Evolutionary conservation across 345 rosid genomes (phyloP), one percentile per base, ranked within the genome.

Genomic region (Lepidium sativum): DNA sequence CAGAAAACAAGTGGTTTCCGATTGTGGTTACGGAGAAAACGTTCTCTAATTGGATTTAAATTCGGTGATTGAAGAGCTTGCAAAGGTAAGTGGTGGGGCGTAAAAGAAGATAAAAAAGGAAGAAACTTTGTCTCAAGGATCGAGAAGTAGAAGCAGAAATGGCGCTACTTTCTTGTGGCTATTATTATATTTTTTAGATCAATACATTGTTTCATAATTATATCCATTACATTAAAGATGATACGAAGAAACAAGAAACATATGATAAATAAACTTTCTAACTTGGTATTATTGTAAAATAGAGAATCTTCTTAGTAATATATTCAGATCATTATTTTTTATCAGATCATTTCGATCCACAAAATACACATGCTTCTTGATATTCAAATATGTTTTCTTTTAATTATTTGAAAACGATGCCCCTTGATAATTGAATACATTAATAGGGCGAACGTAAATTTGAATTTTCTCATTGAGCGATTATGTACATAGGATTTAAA

Each of bases 101-200:
- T 16, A 9, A 71, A 65, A 49, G 35, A 39, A 10, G 70, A 70
- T 10, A n/a, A 9, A 52, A 66, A 29, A 47, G 70, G 40, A 56
- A 41, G 66, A 72, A 13, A 23, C 42, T 56, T 71, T 63, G 5
- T 56, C 58, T 3, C 13, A 63, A 20, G 42, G 14, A 43, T 25
- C 17, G n/a, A n/a, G 18, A 54, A 71, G 50, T 42, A 56, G 59
- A 56, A 32, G 45, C 70, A 72, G 67, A 72, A 58, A 72, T 72
- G 76, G 76, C 71, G 76, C 54, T n/a, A 33, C 47, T 29, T 57
- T 44, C 41, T 63, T 55, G 75, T 55, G 75, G 75, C 58, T 63
- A 38, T 71, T 63, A 38, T 71, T n/a, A n/a, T n/a, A n/a, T n/a
- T n/a, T n/a, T n/a, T n/a, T n/a, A n/a, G n/a, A n/a, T n/a, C n/a